A percentile compares a stretch with the other conserved stretches of the same genome.
Evolutionary conservation across 164 flowering plant species (phyloP).

Genomic region (Stephania yunnanensis): DNA sequence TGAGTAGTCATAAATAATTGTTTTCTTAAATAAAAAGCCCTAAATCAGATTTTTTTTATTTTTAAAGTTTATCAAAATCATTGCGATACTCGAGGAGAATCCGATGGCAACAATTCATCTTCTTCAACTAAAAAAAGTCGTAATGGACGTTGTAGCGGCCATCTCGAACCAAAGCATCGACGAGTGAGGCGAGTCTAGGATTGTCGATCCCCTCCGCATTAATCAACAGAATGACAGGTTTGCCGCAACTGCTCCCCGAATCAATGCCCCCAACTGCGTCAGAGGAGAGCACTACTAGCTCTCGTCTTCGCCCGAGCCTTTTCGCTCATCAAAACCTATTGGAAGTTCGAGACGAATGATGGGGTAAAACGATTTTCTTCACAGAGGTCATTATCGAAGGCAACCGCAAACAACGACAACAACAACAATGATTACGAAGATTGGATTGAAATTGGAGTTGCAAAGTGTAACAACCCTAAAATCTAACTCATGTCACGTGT

Average conservation of each 20-base stretch:
- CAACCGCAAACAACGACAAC: too few species aligned
- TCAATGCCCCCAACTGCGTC: slow-evolving; percentile 9
- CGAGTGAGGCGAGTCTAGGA: slow-evolving; percentile 63
- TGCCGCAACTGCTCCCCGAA: slow-evolving; percentile 23
- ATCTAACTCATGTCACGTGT: too few species aligned
- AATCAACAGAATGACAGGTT: slow-evolving; percentile 71
- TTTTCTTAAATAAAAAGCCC: too few species aligned
- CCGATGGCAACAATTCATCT: too few species aligned
- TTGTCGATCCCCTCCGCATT: slow-evolving; percentile 88
- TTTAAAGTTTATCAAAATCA: too few species aligned
- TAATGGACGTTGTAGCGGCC: slow-evolving; percentile 57
- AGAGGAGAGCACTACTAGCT: slow-evolving; percentile 8
- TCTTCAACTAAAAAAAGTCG: too few species aligned
- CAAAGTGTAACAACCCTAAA: too few species aligned
- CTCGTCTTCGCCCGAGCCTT: slow-evolving; percentile 23
- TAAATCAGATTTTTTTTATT: too few species aligned
- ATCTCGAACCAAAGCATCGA: slow-evolving; percentile 59
- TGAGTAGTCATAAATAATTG: too few species aligned
- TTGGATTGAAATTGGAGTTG: neutral
- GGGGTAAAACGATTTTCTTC: slow-evolving; percentile 63
- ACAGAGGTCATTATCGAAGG: slow-evolving; percentile 35
- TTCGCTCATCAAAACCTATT: slow-evolving; percentile 52
- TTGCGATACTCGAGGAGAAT: too few species aligned
- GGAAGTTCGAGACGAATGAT: slow-evolving; percentile 72
- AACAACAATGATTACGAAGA: neutral